Percentiles rank a stretch among this genome's conserved stretches.
phyloP scores from a whole-genome alignment of 306 rosid species.

The Abrus precatorius region DNA sequence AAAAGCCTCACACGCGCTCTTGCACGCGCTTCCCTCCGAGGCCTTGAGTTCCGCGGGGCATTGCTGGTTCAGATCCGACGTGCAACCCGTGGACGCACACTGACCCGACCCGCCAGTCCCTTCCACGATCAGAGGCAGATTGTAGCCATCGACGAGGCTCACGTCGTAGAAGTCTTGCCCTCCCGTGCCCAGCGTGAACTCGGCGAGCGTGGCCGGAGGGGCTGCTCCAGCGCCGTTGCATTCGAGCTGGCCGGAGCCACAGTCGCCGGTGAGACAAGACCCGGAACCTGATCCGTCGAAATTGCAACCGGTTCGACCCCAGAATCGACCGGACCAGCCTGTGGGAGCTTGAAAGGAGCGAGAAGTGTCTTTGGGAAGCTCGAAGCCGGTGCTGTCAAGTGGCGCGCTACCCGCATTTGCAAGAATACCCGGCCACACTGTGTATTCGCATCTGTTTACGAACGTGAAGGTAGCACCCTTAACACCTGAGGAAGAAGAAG shows the following conservation, averaged over 20 bases:
- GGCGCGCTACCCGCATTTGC: slow-evolving; percentile 81
- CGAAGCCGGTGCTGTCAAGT: slow-evolving; percentile 87
- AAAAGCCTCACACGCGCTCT: slow-evolving; percentile 97
- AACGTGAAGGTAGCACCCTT: slow-evolving; percentile 78
- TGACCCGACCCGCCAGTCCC: slow-evolving; percentile 85
- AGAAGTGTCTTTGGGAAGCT: slow-evolving; percentile 75
- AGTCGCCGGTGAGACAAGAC: slow-evolving; percentile 88
- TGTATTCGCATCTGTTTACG: slow-evolving; percentile 77
- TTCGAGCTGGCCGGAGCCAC: slow-evolving; percentile 80
- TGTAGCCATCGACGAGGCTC: slow-evolving; percentile 97
- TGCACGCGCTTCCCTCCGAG: slow-evolving; percentile 81
- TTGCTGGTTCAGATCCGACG: slow-evolving; percentile 77
- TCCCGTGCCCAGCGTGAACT: slow-evolving; percentile 88
- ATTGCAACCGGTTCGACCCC: slow-evolving; percentile 85
- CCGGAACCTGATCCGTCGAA: slow-evolving; percentile 85
- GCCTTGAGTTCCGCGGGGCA: slow-evolving; percentile 85
- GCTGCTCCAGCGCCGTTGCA: slow-evolving; percentile 96
- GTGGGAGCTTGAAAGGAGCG: slow-evolving; percentile 85
- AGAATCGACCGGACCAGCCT: slow-evolving; percentile 98
- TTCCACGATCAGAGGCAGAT: slow-evolving; percentile 82
- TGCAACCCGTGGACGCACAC: slow-evolving; percentile 84
- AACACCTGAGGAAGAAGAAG: slow-evolving; percentile 49
- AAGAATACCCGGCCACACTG: slow-evolving; percentile 96
- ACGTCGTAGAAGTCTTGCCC: slow-evolving; percentile 97
- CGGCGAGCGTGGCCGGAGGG: slow-evolving; percentile 88